Percentiles rank a stretch among this genome's conserved stretches.
These are phyloP conservation scores for Eucalyptus fibrosa DNA, from an alignment of 345 rosid species.

Conservation along the genomic window DNA sequence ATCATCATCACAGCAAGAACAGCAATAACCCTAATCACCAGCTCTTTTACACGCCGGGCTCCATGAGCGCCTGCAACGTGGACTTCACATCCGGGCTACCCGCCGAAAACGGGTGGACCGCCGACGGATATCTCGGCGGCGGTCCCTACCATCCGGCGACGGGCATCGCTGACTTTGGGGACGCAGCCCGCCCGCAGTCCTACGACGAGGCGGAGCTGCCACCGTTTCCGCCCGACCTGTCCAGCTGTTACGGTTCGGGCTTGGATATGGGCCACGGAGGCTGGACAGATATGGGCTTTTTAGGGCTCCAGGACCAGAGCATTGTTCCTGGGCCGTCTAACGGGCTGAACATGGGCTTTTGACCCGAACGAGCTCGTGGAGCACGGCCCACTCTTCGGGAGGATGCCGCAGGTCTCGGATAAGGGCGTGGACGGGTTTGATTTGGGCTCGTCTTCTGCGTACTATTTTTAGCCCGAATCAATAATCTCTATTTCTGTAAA, in stretches of 20 bases:
- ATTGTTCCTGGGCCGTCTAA: not conserved
- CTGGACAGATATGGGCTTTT: constrained; percentile 23
- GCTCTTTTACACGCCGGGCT: constrained; percentile 1
- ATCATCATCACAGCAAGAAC: not conserved
- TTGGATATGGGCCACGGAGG: constrained; percentile 4
- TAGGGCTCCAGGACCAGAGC: constrained; percentile 7
- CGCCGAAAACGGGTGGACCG: constrained; percentile 4
- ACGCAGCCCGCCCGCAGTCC: not conserved
- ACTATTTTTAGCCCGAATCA: not conserved
- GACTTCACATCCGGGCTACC: not conserved
- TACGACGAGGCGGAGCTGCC: constrained; percentile 54
- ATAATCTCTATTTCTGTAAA: not conserved
- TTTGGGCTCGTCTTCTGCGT: constrained; percentile 21
- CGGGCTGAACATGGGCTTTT: constrained; percentile 8
- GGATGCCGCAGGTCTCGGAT: constrained; percentile 7
- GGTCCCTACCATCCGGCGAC: constrained; percentile 19
- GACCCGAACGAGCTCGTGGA: constrained; percentile 10
- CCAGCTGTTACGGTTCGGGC: constrained; percentile 27
- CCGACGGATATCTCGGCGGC: constrained; percentile 1
- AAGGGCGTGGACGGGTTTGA: constrained; percentile 23
- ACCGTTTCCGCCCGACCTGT: constrained; percentile 74
- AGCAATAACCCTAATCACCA: constrained; percentile 1
- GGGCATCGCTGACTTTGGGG: not conserved
- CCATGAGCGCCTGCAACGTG: not conserved
- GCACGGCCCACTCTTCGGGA: constrained; percentile 10